phyloP scores from a whole-genome alignment of 1,284 basidiomycete genomes.

The Testicularia cyperi region DNA sequence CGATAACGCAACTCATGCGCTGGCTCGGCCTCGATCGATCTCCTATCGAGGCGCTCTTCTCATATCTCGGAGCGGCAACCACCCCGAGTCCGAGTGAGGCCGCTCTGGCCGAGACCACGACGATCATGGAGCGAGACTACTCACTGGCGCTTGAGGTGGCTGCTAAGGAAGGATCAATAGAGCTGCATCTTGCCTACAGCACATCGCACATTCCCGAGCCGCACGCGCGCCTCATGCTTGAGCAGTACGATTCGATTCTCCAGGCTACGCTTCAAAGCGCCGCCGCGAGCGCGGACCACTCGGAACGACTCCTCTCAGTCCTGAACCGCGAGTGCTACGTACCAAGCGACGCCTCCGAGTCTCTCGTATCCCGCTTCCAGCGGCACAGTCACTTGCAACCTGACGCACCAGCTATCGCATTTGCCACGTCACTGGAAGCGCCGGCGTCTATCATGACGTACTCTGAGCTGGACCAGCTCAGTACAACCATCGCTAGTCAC shows the following conservation, averaged over 20 bases:
- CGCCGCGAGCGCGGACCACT: not conserved
- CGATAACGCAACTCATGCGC: constrained; percentile 42
- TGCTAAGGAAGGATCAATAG: constrained; percentile 16
- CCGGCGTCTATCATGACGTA: constrained; percentile 29
- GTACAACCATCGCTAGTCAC: constrained; percentile 29
- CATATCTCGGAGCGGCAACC: constrained; percentile 24
- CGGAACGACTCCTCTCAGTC: constrained; percentile 9
- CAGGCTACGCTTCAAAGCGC: not conserved
- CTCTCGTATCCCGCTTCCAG: constrained; percentile 38
- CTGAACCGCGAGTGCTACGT: constrained; percentile 33
- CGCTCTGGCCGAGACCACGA: constrained; percentile 9
- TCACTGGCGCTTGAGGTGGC: constrained; percentile 48
- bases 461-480: constrained; percentile 38
- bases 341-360: constrained; percentile 10
- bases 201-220: constrained; percentile 15
- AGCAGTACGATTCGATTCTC: constrained; percentile 32
- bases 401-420: constrained; percentile 37
- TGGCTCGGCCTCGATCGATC: constrained; percentile 20
- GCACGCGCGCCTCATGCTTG: constrained; percentile 40
- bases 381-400: constrained; percentile 18
- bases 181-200: constrained; percentile 35
- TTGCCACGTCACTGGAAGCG: constrained; percentile 23
- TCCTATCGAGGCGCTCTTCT: constrained; percentile 51
- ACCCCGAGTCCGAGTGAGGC: not conserved
- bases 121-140: constrained; percentile 45